Base-by-base conservation (phyloP, 768 basidiomycete species). In the Collybia sp. region DNA sequence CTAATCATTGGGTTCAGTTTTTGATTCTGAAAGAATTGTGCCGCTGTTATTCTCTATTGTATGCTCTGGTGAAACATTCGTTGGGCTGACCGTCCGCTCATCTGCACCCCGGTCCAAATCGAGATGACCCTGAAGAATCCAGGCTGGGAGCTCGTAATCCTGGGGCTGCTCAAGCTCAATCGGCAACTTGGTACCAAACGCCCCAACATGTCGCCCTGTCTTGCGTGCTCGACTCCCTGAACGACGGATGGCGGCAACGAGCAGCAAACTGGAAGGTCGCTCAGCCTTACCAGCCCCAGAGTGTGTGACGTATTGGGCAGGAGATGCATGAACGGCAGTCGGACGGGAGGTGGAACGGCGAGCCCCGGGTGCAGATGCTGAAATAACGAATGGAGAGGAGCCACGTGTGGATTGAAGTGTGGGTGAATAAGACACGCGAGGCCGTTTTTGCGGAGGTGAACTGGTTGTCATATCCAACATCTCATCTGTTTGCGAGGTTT, bases 171-270 rank as follows among this genome's bases (percentile, higher is more conserved):
- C 72, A 32, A 80, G 48, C 31, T 69, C 73, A 1, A 58, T 53
- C 5, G 77, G 78, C n/a, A 84, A 66, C 50, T 77, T 73, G 36
- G 69, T 65, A 0, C 85, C 85, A 55, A 85, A 88, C 8, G 83
- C 79, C 12, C 68, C 72, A 35, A 74, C 62, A 50, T 77, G 72
- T 47, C 83, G 70, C 50, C 73, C 70, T 10, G 77, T 72, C 56
- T 76, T 74, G 45, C 79, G 65, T 17, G 69, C 63, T 15, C 66
- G 67, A 12, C 70, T 72, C 36, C 68, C 65, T 41, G 72, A 67
- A 47, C 62, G 73, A 19, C 80, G 77, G 19, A 72, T 55, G 5
- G 82, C 82, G 43, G 77, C 69, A 20, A 73, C 68, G 62, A 83
- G 62, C 16, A 71, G 55, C 11, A 57, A 18, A 35, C 63, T 56